A percentile compares a stretch with the other conserved stretches of the same genome.
Conservation (phyloP, 306 rosid species). For the Castanea mollissima region DNA sequence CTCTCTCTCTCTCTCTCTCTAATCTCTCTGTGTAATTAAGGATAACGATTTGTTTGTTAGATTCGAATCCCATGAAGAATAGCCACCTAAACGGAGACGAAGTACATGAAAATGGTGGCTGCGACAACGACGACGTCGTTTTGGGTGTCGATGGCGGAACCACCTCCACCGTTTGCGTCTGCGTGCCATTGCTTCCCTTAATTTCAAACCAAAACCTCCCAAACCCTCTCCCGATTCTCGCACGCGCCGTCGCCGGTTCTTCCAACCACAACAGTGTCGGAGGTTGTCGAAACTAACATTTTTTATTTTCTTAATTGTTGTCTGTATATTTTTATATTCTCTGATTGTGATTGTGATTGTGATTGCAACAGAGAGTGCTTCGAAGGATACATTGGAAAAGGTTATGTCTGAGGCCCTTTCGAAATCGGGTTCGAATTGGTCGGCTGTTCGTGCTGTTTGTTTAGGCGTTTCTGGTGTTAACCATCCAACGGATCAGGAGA, state of each 20-base stretch:
- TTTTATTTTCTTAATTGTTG: no score
- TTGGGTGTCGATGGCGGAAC: constrained; percentile 52
- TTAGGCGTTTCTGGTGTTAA: constrained; percentile 90
- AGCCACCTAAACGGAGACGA: neutral
- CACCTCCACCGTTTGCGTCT: constrained; percentile 51
- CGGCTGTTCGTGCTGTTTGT: constrained; percentile 88
- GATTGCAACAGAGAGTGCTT: constrained; percentile 65
- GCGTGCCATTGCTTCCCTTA: constrained; percentile 31
- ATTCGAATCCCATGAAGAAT: neutral
- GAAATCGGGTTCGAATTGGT: constrained; percentile 71
- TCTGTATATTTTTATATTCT: constrained; percentile 13
- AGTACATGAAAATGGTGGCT: neutral
- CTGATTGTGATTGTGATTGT: constrained; percentile 5
- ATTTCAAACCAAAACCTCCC: constrained; percentile 33
- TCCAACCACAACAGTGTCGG: constrained; percentile 95
- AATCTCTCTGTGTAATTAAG: neutral
- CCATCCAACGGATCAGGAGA: constrained; percentile 86
- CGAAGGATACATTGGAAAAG: constrained; percentile 82
- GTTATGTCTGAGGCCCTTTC: constrained; percentile 86
- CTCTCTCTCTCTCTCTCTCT: no score
- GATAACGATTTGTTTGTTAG: neutral
- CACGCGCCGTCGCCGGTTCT: constrained; percentile 86
- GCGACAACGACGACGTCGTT: constrained; percentile 28
- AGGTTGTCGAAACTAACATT: constrained; percentile 32
- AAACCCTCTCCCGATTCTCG: constrained; percentile 62